Percentiles rank a stretch among this genome's conserved stretches.
Conservation (phyloP, 176 grass and related monocot species). For the Poa annua region DNA sequence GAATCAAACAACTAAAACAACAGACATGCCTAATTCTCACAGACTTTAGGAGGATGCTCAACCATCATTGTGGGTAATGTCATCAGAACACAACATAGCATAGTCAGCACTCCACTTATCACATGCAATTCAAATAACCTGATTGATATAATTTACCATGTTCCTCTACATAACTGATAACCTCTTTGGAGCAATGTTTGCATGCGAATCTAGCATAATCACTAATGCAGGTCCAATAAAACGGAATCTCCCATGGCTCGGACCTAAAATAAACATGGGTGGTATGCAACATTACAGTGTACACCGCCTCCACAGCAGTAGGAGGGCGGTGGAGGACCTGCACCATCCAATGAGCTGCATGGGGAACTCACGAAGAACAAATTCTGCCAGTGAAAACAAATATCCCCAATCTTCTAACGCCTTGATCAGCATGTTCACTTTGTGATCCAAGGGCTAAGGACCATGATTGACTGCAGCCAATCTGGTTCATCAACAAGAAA, state of each 20-base stretch:
- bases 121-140: not conserved
- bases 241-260: not conserved
- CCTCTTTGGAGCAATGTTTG: not conserved
- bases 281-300: not conserved
- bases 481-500: slow-evolving; percentile 17
- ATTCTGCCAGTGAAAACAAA: not conserved
- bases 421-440: slow-evolving; percentile 18
- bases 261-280: not conserved
- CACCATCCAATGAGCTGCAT: not conserved
- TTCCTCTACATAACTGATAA: slow-evolving; percentile 26
- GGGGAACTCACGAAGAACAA: not conserved
- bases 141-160: not conserved
- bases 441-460: not conserved
- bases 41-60: not conserved
- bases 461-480: not conserved
- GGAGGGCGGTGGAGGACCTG: not conserved
- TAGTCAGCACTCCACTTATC: slow-evolving; percentile 10
- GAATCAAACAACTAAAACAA: not conserved
- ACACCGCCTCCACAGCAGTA: not conserved
- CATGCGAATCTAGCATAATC: slow-evolving; percentile 6
- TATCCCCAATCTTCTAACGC: not conserved
- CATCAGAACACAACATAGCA: slow-evolving; percentile 16
- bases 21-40: not conserved
- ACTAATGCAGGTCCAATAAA: slow-evolving; percentile 10
- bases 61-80: slow-evolving; percentile 2